These are phyloP conservation scores for Russula vinacea DNA, from an alignment of 768 basidiomycete species.

Conservation along the genomic window DNA sequence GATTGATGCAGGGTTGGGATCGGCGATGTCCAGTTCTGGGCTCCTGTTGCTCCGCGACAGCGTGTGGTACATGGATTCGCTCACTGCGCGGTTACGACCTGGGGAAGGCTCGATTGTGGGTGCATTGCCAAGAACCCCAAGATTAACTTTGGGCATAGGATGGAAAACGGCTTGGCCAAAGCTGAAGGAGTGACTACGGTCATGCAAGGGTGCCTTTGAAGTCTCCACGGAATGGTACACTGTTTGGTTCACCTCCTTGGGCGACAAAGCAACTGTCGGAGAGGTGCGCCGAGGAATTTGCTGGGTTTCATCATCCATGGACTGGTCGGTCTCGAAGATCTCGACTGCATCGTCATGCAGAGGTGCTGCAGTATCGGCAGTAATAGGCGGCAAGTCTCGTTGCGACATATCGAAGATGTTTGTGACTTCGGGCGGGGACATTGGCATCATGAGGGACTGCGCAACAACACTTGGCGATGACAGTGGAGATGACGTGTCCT, in stretches of 20 bases:
- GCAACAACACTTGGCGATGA: conserved; percentile 25
- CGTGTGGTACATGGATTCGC: conserved; percentile 62
- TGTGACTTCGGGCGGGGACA: conserved; percentile 45
- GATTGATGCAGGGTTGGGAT: conserved; percentile 49
- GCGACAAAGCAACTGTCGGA: conserved; percentile 13
- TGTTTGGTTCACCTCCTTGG: conserved; percentile 12
- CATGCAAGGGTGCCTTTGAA: conserved; percentile 37
- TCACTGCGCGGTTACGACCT: conserved; percentile 52
- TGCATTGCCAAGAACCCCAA: not conserved
- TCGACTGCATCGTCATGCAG: conserved; percentile 42
- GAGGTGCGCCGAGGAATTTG: conserved; percentile 18
- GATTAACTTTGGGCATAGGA: conserved; percentile 40
- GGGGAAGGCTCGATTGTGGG: conserved; percentile 21
- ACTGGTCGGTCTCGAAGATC: conserved; percentile 36
- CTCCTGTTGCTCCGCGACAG: conserved; percentile 44
- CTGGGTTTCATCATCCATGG: conserved; percentile 28
- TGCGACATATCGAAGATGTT: conserved; percentile 60
- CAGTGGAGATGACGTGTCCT: conserved; percentile 29
- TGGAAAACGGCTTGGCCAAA: conserved; percentile 63
- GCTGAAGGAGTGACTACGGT: conserved; percentile 67
- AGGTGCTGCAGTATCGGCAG: conserved; percentile 33
- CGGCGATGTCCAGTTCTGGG: conserved; percentile 65
- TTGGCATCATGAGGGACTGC: conserved; percentile 38
- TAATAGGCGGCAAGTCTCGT: conserved; percentile 50
- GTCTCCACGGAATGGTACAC: conserved; percentile 28